Percentiles rank a stretch among this genome's conserved stretches.
phyloP scores from a whole-genome alignment of 805 yeast species.

The Citeromyces nyonsensis region DNA sequence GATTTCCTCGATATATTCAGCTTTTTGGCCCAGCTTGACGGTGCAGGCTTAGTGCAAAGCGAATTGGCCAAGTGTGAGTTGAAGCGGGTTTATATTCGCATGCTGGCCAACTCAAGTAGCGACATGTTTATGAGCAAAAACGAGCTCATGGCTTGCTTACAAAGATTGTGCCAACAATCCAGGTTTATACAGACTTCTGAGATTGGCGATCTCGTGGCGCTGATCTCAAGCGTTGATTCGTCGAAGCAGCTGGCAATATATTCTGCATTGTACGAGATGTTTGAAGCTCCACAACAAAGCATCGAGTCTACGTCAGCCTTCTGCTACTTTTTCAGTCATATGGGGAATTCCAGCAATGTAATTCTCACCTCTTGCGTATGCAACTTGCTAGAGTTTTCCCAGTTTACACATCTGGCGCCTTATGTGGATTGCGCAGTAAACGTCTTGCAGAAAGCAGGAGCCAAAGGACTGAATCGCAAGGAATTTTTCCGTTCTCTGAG shows the following conservation, averaged over 20 bases:
- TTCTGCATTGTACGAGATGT: constrained; percentile 12
- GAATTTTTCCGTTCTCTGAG: constrained; percentile 15
- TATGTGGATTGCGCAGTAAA: constrained; percentile 15
- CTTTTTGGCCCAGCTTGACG: constrained; percentile 25
- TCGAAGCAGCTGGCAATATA: constrained; percentile 13
- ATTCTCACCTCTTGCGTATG: constrained; percentile 19
- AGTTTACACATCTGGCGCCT: constrained; percentile 13
- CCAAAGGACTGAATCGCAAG: constrained; percentile 3
- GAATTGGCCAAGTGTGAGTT: constrained; percentile 15
- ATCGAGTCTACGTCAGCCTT: constrained; percentile 22
- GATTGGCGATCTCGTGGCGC: no score
- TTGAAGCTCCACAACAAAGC: constrained; percentile 19
- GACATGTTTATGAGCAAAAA: no score
- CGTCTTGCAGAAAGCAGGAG: constrained; percentile 9
- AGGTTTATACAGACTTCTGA: no score
- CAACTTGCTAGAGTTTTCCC: constrained; percentile 24
- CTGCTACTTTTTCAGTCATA: constrained; percentile 15
- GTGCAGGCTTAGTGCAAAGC: constrained; percentile 23
- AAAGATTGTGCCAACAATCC: neutral
- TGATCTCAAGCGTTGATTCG: no score
- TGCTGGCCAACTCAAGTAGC: constrained; percentile 7
- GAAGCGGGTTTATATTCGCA: constrained; percentile 15
- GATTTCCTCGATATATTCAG: constrained; percentile 31
- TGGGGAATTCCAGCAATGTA: constrained; percentile 16
- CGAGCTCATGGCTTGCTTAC: neutral